phyloP scores from a whole-genome alignment of 164 flowering plant species.

The Piper betle region DNA sequence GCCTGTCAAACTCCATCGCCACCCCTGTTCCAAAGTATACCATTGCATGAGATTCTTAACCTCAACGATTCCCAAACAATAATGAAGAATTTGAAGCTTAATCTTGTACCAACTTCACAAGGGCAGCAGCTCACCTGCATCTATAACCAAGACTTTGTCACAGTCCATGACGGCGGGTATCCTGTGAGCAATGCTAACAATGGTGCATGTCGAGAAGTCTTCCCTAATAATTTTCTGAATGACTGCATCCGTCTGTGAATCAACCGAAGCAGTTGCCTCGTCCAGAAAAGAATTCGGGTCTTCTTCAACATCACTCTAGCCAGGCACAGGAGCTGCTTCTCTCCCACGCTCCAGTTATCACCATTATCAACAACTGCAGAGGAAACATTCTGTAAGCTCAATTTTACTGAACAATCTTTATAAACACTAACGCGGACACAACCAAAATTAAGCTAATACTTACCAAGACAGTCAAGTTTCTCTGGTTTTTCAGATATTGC shows the following conservation, averaged over 20 bases:
- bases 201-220: constrained; percentile 54
- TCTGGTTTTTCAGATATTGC: too few relatives aligned
- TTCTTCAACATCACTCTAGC: constrained; percentile 67
- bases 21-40: too few relatives aligned
- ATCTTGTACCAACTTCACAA: too few relatives aligned
- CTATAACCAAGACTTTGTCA: constrained; percentile 66
- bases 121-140: too few relatives aligned
- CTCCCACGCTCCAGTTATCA: constrained; percentile 81
- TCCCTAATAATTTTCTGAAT: constrained; percentile 57
- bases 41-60: too few relatives aligned
- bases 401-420: neutral
- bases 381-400: neutral
- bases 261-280: constrained; percentile 90
- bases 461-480: too few relatives aligned
- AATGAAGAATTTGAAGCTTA: too few relatives aligned
- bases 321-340: constrained; percentile 73
- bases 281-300: constrained; percentile 70
- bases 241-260: constrained; percentile 66
- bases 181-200: constrained; percentile 56
- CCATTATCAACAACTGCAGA: constrained; percentile 76
- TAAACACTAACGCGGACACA: neutral
- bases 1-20: too few relatives aligned
- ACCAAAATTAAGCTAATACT: neutral
- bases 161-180: constrained; percentile 83
- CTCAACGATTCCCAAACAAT: too few relatives aligned